Conservation (phyloP, 495 filamentous ascomycete species). For the Talaromyces trachyspermus region DNA sequence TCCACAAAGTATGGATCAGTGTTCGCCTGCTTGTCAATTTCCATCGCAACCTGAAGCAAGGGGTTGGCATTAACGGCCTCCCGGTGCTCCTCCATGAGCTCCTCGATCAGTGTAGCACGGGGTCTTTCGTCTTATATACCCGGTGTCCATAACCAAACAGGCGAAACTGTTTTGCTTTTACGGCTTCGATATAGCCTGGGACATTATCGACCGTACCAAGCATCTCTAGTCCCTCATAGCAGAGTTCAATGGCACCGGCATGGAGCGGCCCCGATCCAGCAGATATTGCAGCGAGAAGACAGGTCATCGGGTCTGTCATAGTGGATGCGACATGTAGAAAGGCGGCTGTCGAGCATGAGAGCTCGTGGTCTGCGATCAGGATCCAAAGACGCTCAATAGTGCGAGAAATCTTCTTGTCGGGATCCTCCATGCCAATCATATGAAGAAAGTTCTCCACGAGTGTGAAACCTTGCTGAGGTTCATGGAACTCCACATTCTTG, state of each 20-base stretch:
- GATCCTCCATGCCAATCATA: too few relatives aligned
- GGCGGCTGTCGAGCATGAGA: constrained; percentile 26
- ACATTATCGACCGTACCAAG: constrained; percentile 41
- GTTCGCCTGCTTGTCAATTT: constrained; percentile 37
- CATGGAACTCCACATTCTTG: too few relatives aligned
- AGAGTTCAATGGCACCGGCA: constrained; percentile 51
- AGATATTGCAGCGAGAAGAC: constrained; percentile 38
- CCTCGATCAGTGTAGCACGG: constrained; percentile 41
- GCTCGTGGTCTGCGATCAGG: constrained; percentile 30
- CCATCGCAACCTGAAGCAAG: constrained; percentile 36
- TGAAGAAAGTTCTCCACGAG: too few relatives aligned
- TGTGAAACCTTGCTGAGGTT: too few relatives aligned
- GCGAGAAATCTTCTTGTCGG: too few relatives aligned
- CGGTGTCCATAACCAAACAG: constrained; percentile 55
- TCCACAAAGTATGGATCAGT: constrained; percentile 39
- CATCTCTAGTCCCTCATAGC: constrained; percentile 38
- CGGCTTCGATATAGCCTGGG: constrained; percentile 38
- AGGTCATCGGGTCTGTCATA: constrained; percentile 30
- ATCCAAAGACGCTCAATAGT: constrained; percentile 13
- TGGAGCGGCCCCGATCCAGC: constrained; percentile 51
- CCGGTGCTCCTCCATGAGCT: constrained; percentile 32
- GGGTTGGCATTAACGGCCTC: constrained; percentile 26
- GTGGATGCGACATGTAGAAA: constrained; percentile 27
- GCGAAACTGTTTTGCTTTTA: constrained; percentile 44
- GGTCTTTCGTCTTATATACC: constrained; percentile 47